phyloP scores from a whole-genome alignment of 2,329 filamentous ascomycete species.

The Madurella fahalii region DNA sequence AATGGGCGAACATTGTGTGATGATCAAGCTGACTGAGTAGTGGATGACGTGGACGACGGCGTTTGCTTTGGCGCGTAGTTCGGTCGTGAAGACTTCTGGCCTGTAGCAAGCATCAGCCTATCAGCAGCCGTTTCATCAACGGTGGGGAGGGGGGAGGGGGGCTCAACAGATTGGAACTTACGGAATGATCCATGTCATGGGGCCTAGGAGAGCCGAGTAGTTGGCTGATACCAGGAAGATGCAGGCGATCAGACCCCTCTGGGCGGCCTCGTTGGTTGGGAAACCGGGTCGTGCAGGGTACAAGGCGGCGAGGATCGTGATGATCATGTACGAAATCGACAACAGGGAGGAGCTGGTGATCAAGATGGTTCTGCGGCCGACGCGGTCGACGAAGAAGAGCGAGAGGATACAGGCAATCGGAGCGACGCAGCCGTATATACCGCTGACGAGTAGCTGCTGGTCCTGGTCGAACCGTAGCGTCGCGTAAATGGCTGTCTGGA shows the following conservation, averaged over 20 bases:
- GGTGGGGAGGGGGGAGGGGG: not conserved
- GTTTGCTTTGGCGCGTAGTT: constrained; percentile 39
- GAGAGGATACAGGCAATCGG: constrained; percentile 37
- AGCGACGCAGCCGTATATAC: constrained; percentile 36
- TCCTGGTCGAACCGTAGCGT: constrained; percentile 36
- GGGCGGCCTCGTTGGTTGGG: constrained; percentile 37
- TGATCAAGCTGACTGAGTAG: constrained; percentile 38
- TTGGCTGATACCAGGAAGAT: constrained; percentile 39
- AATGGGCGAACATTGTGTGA: constrained; percentile 40
- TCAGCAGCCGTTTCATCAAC: not conserved
- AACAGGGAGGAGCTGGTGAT: constrained; percentile 35
- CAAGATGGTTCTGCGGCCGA: constrained; percentile 36
- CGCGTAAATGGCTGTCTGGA: constrained; percentile 40
- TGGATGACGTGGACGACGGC: constrained; percentile 39
- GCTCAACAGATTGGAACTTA: constrained; percentile 21
- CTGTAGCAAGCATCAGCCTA: constrained; percentile 17
- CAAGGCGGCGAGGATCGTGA: constrained; percentile 36
- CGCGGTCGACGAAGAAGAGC: constrained; percentile 37
- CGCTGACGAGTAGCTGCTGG: constrained; percentile 37
- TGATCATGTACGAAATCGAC: constrained; percentile 37
- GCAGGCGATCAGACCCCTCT: constrained; percentile 37
- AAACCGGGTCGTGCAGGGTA: constrained; percentile 35
- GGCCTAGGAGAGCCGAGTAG: constrained; percentile 36
- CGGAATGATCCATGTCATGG: constrained; percentile 43
- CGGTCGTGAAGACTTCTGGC: constrained; percentile 39